Conservation (phyloP, 768 basidiomycete genomes). For the Daedalea quercina region DNA sequence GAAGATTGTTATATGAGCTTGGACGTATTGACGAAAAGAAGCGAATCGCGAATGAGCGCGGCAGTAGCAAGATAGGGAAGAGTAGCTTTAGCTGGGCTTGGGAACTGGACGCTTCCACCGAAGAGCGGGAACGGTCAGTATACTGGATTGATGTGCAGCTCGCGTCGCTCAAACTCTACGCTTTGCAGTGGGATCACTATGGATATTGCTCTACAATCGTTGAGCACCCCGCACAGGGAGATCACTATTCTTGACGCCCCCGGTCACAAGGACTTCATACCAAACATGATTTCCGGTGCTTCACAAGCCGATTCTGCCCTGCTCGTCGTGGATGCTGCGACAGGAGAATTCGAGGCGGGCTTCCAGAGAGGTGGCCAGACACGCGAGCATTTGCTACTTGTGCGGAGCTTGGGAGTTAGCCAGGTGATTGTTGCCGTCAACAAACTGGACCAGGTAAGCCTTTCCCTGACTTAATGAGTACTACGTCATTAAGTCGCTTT, state of each 20-base stretch:
- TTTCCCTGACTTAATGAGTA: not conserved
- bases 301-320: constrained; percentile 94
- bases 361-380: constrained; percentile 95
- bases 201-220: constrained; percentile 85
- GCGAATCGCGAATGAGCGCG: constrained; percentile 78
- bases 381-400: constrained; percentile 87
- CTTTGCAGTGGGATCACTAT: constrained; percentile 89
- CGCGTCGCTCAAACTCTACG: not conserved
- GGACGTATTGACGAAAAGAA: constrained; percentile 85
- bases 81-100: constrained; percentile 97
- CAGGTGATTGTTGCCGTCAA: constrained; percentile 92
- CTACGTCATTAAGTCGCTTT: not conserved
- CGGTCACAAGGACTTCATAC: constrained; percentile 95
- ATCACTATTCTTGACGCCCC: constrained; percentile 97
- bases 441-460: constrained; percentile 82
- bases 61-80: constrained; percentile 86
- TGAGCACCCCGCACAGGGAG: constrained; percentile 65
- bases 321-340: constrained; percentile 85
- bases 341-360: constrained; percentile 93
- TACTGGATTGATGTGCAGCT: not conserved
- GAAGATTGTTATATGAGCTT: constrained; percentile 85
- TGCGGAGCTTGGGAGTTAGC: constrained; percentile 85
- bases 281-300: constrained; percentile 99
- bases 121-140: constrained; percentile 84
- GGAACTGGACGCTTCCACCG: constrained; percentile 88